Evolutionary conservation across 2,329 filamentous ascomycete species (phyloP).

Genomic region (Monilinia vaccinii-corymbosi): DNA sequence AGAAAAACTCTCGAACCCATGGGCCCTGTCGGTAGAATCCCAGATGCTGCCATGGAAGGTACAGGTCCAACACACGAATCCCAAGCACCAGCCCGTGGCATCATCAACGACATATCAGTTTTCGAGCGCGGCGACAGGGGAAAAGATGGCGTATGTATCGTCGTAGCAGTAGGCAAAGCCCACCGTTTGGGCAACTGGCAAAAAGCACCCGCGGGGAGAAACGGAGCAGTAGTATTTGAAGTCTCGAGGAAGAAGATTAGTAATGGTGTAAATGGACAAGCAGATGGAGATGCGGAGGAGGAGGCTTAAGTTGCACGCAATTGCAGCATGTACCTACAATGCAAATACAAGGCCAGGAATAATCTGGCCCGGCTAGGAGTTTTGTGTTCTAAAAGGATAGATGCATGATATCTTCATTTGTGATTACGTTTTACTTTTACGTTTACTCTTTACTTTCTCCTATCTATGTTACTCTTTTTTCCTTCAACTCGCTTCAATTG

Average conservation of each 20-base stretch:
- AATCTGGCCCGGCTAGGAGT: neutral
- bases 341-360: neutral
- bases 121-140: constrained; percentile 77
- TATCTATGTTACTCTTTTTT: no score
- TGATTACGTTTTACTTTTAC: neutral
- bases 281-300: constrained; percentile 5
- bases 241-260: constrained; percentile 42
- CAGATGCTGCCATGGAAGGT: neutral
- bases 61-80: neutral
- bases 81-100: constrained; percentile 40
- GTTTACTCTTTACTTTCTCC: neutral
- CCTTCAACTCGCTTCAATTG: no score
- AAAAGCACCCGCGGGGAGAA: constrained; percentile 51
- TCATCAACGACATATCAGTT: constrained; percentile 81
- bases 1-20: constrained; percentile 67
- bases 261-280: constrained; percentile 15
- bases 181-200: constrained; percentile 78
- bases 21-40: constrained; percentile 48
- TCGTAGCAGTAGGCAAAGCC: constrained; percentile 80
- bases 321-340: neutral
- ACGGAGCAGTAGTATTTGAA: constrained; percentile 83
- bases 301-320: neutral
- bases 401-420: constrained; percentile 9
- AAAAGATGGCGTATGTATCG: constrained; percentile 68
- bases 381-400: constrained; percentile 6